phyloP scores from a whole-genome alignment of 768 basidiomycete species.

The Amanita rimosa region DNA sequence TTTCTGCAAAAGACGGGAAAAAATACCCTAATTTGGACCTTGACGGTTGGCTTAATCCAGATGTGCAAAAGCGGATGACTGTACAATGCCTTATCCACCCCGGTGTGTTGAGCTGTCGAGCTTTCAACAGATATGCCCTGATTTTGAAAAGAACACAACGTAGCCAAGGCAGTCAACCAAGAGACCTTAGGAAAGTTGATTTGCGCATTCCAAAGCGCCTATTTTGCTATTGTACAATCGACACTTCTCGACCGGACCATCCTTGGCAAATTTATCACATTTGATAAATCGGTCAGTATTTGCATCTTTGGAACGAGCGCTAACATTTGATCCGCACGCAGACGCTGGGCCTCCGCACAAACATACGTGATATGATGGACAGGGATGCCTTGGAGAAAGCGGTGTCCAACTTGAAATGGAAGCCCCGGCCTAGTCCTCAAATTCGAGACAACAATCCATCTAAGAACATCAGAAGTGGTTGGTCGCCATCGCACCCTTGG shows the following conservation, averaged over 20 bases:
- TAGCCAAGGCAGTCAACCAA: constrained; percentile 22
- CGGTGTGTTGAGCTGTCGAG: constrained; percentile 15
- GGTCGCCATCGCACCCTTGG: background rate
- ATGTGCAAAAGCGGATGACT: constrained; percentile 17
- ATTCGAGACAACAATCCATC: no score
- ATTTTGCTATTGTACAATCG: constrained; percentile 13
- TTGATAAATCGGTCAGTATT: constrained; percentile 8
- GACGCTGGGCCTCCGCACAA: background rate
- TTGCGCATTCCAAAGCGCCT: constrained; percentile 23
- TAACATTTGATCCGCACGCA: background rate
- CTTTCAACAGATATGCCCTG: background rate
- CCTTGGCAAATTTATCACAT: constrained; percentile 16
- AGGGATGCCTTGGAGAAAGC: background rate
- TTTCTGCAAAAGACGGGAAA: constrained; percentile 24
- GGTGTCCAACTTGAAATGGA: background rate
- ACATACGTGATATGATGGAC: background rate
- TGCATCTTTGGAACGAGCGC: background rate
- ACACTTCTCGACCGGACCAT: constrained; percentile 10
- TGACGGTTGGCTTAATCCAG: constrained; percentile 19
- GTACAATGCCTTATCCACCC: constrained; percentile 33
- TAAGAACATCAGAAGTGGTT: no score
- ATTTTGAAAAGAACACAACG: constrained; percentile 23
- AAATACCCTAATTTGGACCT: constrained; percentile 21
- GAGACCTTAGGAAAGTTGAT: constrained; percentile 17
- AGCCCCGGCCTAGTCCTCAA: no score